A percentile compares a stretch with the other conserved stretches of the same genome.
These are phyloP conservation scores for Suillus weaverae DNA, from an alignment of 768 basidiomycete species.

Conservation along the genomic window DNA sequence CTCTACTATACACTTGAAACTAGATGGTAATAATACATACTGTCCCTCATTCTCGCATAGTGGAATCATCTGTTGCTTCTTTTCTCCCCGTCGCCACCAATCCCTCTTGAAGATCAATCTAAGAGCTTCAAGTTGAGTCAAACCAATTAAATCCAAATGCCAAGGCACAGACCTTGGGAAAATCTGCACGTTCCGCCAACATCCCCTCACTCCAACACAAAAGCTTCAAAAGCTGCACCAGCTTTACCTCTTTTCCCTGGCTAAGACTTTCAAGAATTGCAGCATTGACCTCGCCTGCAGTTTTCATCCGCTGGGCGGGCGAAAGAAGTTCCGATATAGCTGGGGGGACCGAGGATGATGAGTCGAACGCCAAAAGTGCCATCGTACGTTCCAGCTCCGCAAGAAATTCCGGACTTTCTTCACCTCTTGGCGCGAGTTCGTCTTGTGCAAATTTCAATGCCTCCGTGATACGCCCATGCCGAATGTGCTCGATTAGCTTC, in stretches of 20 bases:
- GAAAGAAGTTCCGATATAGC: conserved; percentile 78
- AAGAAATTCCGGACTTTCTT: conserved; percentile 92
- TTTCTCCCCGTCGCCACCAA: conserved; percentile 17
- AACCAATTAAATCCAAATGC: conserved; percentile 23
- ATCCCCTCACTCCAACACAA: conserved; percentile 86
- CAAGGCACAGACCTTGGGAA: conserved; percentile 61
- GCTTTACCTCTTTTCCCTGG: conserved; percentile 90
- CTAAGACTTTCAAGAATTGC: conserved; percentile 91
- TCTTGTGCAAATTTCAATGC: conserved; percentile 91
- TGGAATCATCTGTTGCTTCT: conserved; percentile 5
- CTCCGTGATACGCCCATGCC: conserved; percentile 72
- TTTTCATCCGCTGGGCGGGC: conserved; percentile 86
- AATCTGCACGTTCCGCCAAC: conserved; percentile 75
- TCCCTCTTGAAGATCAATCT: conserved; percentile 34
- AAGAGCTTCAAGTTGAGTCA: conserved; percentile 20
- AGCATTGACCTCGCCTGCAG: conserved; percentile 94
- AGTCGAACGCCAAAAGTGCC: conserved; percentile 85
- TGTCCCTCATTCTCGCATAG: conserved; percentile 25
- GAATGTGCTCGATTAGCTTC: conserved; percentile 92
- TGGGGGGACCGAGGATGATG: conserved; percentile 51
- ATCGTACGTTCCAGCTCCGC: conserved; percentile 92
- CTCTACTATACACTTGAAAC: not conserved
- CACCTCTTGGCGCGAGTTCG: conserved; percentile 92
- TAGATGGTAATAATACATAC: not conserved
- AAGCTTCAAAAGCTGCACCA: conserved; percentile 78